Conservation (phyloP, 2,329 filamentous ascomycete genomes). For the Akanthomyces lecanii region DNA sequence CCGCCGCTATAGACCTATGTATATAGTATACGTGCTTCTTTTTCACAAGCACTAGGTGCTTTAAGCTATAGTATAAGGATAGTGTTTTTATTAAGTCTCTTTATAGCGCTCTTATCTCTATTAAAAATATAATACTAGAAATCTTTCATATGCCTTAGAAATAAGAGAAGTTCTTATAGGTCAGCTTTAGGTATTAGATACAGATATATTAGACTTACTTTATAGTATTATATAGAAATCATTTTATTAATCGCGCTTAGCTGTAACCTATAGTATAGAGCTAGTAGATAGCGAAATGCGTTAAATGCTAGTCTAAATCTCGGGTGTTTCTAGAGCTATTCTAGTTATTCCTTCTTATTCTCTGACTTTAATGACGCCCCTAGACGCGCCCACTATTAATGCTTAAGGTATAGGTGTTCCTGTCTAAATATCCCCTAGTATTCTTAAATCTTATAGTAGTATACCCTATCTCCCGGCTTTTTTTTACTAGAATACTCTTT, state of each 20-base stretch:
- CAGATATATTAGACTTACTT: slow-evolving; percentile 26
- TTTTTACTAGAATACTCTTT: slow-evolving; percentile 20
- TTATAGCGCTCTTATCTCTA: slow-evolving; percentile 24
- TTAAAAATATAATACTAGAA: slow-evolving; percentile 31
- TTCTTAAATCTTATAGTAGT: slow-evolving; percentile 23
- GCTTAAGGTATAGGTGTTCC: slow-evolving; percentile 22
- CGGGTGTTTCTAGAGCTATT: slow-evolving; percentile 16
- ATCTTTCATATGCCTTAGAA: slow-evolving; percentile 29
- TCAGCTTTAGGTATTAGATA: slow-evolving; percentile 17
- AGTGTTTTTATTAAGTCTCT: slow-evolving; percentile 27
- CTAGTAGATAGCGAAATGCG: slow-evolving; percentile 27
- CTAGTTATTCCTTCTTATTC: slow-evolving; percentile 23
- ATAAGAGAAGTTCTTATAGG: slow-evolving; percentile 29
- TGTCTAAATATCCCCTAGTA: slow-evolving; percentile 20
- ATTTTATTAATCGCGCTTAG: slow-evolving; percentile 23
- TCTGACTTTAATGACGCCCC: slow-evolving; percentile 20
- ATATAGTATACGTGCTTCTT: slow-evolving; percentile 26
- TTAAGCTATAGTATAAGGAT: slow-evolving; percentile 31
- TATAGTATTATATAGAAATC: slow-evolving; percentile 20
- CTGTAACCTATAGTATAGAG: slow-evolving; percentile 29
- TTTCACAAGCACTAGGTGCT: slow-evolving; percentile 26
- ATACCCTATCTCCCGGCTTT: slow-evolving; percentile 18
- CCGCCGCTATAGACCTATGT: slow-evolving; percentile 26
- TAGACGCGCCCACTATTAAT: slow-evolving; percentile 25
- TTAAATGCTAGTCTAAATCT: slow-evolving; percentile 30